A percentile compares a stretch with the other conserved stretches of the same genome.
phyloP scores from a whole-genome alignment of 2,329 filamentous ascomycete genomes.

The Aspergillus tubingensis region DNA sequence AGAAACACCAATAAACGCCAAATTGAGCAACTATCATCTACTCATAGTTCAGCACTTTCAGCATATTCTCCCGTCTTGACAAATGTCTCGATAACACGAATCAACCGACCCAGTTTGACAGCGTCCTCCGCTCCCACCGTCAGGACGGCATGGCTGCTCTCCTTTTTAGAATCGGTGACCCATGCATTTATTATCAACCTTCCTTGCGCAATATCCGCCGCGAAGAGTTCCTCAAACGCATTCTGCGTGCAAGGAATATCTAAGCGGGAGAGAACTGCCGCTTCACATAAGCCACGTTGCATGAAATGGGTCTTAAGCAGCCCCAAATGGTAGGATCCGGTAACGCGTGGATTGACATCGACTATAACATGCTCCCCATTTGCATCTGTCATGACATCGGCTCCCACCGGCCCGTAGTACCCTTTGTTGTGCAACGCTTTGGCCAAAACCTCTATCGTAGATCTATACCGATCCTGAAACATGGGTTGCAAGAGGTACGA shows the following conservation, averaged over 20 bases:
- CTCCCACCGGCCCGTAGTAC: slow-evolving; percentile 9
- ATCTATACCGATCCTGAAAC: background rate
- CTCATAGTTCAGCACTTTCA: background rate
- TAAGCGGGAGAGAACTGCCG: background rate
- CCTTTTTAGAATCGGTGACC: background rate
- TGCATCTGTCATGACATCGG: slow-evolving; percentile 5
- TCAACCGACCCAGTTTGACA: background rate
- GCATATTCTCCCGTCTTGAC: background rate
- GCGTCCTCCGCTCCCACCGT: background rate
- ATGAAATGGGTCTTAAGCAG: slow-evolving; percentile 7
- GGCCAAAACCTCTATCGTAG: background rate
- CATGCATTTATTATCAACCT: slow-evolving; percentile 4
- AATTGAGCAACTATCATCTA: background rate
- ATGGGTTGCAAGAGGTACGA: background rate
- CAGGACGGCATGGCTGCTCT: background rate
- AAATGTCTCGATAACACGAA: background rate
- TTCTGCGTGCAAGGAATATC: background rate
- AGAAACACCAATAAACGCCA: background rate
- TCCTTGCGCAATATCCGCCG: background rate
- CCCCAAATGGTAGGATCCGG: slow-evolving; percentile 6
- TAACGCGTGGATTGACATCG: slow-evolving; percentile 12
- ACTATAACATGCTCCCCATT: background rate
- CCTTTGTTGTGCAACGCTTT: background rate
- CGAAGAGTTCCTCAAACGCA: background rate
- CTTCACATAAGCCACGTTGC: background rate